phyloP scores from a whole-genome alignment of 2,329 filamentous ascomycete genomes.

The Aspergillus pseudoglaucus region DNA sequence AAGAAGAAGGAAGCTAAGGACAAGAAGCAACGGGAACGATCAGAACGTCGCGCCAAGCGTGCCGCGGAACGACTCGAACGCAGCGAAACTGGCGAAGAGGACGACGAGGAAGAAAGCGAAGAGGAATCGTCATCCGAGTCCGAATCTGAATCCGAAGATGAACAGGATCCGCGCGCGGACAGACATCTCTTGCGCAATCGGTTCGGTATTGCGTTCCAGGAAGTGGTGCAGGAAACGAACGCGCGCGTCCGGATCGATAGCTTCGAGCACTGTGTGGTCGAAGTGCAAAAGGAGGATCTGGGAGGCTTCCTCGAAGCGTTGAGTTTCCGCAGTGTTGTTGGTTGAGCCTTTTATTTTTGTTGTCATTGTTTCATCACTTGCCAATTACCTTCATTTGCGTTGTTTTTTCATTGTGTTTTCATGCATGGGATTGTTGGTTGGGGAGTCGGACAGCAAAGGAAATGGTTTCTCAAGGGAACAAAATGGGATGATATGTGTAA shows the following conservation, averaged over 20 bases:
- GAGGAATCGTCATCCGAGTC: constrained; percentile 25
- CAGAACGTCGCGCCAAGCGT: constrained; percentile 56
- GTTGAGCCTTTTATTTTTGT: constrained; percentile 28
- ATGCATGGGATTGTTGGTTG: constrained; percentile 7
- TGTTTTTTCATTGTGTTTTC: not conserved
- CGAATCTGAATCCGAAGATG: constrained; percentile 51
- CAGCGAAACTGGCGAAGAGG: constrained; percentile 53
- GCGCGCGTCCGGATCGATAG: constrained; percentile 87
- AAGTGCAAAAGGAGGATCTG: constrained; percentile 94
- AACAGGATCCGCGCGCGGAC: constrained; percentile 48
- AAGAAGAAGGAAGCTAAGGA: constrained; percentile 59
- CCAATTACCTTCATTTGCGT: not conserved
- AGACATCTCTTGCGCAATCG: constrained; percentile 73
- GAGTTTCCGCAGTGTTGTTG: constrained; percentile 81
- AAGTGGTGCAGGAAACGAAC: constrained; percentile 86
- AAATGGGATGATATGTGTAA: constrained; percentile 12
- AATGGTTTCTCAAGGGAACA: constrained; percentile 2
- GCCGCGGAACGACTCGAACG: constrained; percentile 45
- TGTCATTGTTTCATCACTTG: not conserved
- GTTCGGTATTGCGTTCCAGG: constrained; percentile 92
- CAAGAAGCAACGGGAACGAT: constrained; percentile 56
- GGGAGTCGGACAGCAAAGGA: constrained; percentile 1
- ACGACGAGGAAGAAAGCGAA: constrained; percentile 56
- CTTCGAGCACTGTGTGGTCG: constrained; percentile 95
- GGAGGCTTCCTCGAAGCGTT: constrained; percentile 83